phyloP scores from a whole-genome alignment of 1,284 basidiomycete genomes.

The Veloboletus limbatus region DNA sequence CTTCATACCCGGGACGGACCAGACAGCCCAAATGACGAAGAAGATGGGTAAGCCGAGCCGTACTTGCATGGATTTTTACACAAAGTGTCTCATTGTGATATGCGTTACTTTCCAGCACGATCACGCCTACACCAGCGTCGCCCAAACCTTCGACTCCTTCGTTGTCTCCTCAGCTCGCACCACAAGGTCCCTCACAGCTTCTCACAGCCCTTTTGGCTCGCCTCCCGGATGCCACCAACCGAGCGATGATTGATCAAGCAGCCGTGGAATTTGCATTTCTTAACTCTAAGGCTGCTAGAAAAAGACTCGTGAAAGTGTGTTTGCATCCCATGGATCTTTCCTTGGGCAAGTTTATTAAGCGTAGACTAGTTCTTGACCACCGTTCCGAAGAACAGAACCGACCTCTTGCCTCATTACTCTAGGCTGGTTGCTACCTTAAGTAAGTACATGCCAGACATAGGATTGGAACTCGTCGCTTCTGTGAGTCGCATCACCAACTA shows the following conservation, averaged over 20 bases:
- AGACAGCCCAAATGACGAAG: constrained; percentile 38
- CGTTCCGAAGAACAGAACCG: constrained; percentile 85
- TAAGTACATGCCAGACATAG: constrained; percentile 93
- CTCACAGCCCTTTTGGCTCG: constrained; percentile 91
- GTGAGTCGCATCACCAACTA: constrained; percentile 46
- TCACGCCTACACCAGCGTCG: constrained; percentile 65
- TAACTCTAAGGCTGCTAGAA: constrained; percentile 93
- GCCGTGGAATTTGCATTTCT: constrained; percentile 96
- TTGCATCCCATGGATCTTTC: neutral
- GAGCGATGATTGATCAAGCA: constrained; percentile 89
- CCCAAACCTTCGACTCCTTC: constrained; percentile 62
- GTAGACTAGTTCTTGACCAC: constrained; percentile 72
- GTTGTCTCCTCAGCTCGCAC: constrained; percentile 63
- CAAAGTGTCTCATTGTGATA: constrained; percentile 2
- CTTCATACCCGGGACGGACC: constrained; percentile 9
- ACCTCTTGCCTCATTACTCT: constrained; percentile 92
- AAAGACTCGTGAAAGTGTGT: constrained; percentile 79
- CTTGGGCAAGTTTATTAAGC: constrained; percentile 9
- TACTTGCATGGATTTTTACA: constrained; percentile 7
- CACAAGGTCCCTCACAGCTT: constrained; percentile 89
- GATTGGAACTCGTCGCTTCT: constrained; percentile 73
- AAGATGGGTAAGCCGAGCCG: constrained; percentile 47
- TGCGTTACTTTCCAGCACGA: constrained; percentile 17
- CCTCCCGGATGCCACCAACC: constrained; percentile 90
- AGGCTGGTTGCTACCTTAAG: constrained; percentile 86